These are phyloP conservation scores for Coemansia sp. DNA, from an alignment of 192 early-diverging fungal species.

Conservation along the genomic window DNA sequence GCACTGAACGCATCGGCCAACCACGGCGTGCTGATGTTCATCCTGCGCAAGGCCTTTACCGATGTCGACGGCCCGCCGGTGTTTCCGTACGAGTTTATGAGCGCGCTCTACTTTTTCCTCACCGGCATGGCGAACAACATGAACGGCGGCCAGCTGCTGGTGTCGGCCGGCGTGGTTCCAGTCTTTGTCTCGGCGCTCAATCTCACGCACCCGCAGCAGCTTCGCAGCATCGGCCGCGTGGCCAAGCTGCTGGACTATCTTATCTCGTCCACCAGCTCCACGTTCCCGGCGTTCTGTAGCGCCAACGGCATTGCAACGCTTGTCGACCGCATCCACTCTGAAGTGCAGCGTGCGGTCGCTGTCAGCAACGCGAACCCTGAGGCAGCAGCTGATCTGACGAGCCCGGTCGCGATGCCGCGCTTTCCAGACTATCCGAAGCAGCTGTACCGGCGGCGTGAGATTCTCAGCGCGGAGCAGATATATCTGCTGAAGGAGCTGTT, in stretches of 20 bases:
- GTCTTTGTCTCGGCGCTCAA: constrained; percentile 70
- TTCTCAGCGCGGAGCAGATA: constrained; percentile 68
- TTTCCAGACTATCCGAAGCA: constrained; percentile 27
- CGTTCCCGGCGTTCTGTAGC: constrained; percentile 78
- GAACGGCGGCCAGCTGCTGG: constrained; percentile 84
- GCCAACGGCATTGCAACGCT: constrained; percentile 78
- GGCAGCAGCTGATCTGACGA: constrained; percentile 32
- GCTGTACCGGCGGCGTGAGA: constrained; percentile 48
- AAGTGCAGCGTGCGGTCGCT: constrained; percentile 34
- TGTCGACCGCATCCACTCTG: constrained; percentile 71
- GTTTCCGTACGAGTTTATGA: constrained; percentile 67
- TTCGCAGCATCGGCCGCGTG: constrained; percentile 64
- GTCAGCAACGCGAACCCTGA: constrained; percentile 26
- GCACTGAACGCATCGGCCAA: constrained; percentile 91
- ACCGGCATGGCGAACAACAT: constrained; percentile 75
- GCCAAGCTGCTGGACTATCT: constrained; percentile 81
- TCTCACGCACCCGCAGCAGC: constrained; percentile 59
- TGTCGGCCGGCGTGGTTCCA: constrained; percentile 87
- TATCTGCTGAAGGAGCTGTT: constrained; percentile 83
- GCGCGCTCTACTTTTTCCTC: constrained; percentile 78
- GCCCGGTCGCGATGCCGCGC: constrained; percentile 26
- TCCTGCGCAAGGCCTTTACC: constrained; percentile 71
- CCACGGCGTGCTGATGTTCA: constrained; percentile 85
- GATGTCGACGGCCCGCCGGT: constrained; percentile 44
- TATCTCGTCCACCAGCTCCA: constrained; percentile 67